Evolutionary conservation across 306 rosid species (phyloP), one percentile per base, ranked within the genome.

Genomic region (Ziziphus jujuba): DNA sequence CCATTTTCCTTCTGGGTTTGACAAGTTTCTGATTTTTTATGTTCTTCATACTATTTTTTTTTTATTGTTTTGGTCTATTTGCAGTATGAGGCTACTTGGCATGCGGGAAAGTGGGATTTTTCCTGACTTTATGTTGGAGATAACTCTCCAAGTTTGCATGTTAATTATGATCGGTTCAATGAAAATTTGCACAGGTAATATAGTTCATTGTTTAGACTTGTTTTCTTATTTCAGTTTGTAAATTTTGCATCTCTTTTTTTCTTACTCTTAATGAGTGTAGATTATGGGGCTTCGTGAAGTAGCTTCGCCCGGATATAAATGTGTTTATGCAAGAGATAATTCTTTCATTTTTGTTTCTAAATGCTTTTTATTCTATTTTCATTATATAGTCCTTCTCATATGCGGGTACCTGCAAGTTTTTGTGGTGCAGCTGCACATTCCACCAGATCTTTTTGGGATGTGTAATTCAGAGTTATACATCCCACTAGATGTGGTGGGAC

Each of bases 41-140:
- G 34, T 56, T 25, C 25, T 23, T 16, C 16, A 7, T 19, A 14
- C 38, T 28, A 28, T n/a, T 49, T 23, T 34, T 21, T 45, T 22
- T 16, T 52, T 44, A 28, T 65, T 65, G 33, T 17, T 25, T 21
- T 34, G 16, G 19, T 36, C 44, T 61, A 13, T 70, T 70, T 61
- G 40, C 88, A 92, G 88, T 89, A 84, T 45, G 97, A 92, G 73
- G 92, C 98, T 67, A 96, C 98, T 25, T 89, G 98, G 98, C 96
- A 91, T 56, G 80, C 96, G n/a, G 98, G 92, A 74, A 87, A 92
- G 76, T 92, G 98, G 98, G 96, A 92, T 75, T 92, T 92, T 75
- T 84, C 92, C 63, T 70, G 84, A 72, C 87, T 87, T 43, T 60
- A 74, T 67, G 59, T 66, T 6, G 89, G 81, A 60, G 71, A 77